These are phyloP conservation scores for Ophiostoma fasciatum DNA, from an alignment of 2,329 filamentous ascomycete genomes.

Conservation along the genomic window DNA sequence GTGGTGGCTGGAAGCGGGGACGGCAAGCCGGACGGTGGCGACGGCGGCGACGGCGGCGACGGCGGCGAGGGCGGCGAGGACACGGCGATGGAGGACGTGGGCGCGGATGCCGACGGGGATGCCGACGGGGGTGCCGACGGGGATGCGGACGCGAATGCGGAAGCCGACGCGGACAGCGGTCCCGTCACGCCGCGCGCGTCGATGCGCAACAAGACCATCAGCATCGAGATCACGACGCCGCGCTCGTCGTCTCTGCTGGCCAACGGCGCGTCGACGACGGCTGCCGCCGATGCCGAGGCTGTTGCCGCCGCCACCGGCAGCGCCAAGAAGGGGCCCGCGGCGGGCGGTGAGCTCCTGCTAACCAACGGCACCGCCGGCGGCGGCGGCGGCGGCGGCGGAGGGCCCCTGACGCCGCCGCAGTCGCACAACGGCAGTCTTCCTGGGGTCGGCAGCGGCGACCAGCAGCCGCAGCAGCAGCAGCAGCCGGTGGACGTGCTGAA, in stretches of 20 bases:
- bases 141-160: slow-evolving; percentile 15
- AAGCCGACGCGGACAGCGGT: slow-evolving; percentile 12
- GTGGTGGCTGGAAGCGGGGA: too few relatives aligned
- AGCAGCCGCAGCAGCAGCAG: slow-evolving; percentile 24
- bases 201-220: slow-evolving; percentile 5
- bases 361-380: slow-evolving; percentile 21
- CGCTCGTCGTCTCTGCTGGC: slow-evolving; percentile 9
- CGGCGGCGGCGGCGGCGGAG: slow-evolving; percentile 18
- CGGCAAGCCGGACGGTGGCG: too few relatives aligned
- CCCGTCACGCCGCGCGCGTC: slow-evolving; percentile 7
- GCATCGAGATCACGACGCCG: slow-evolving; percentile 32
- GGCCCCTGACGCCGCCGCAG: slow-evolving; percentile 51
- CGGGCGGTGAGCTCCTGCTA: too few relatives aligned
- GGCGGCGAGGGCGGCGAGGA: slow-evolving; percentile 21
- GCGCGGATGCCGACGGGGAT: slow-evolving; percentile 19
- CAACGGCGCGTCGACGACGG: slow-evolving; percentile 15
- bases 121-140: too few relatives aligned
- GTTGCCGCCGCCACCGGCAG: not conserved
- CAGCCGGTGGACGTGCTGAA: slow-evolving; percentile 36
- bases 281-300: not conserved
- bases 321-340: not conserved
- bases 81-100: not conserved
- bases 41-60: slow-evolving; percentile 17
- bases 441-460: not conserved
- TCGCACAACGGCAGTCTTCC: slow-evolving; percentile 38